These are phyloP conservation scores for Epichloe bromicola DNA, from an alignment of 2,329 filamentous ascomycete genomes.

Conservation along the genomic window DNA sequence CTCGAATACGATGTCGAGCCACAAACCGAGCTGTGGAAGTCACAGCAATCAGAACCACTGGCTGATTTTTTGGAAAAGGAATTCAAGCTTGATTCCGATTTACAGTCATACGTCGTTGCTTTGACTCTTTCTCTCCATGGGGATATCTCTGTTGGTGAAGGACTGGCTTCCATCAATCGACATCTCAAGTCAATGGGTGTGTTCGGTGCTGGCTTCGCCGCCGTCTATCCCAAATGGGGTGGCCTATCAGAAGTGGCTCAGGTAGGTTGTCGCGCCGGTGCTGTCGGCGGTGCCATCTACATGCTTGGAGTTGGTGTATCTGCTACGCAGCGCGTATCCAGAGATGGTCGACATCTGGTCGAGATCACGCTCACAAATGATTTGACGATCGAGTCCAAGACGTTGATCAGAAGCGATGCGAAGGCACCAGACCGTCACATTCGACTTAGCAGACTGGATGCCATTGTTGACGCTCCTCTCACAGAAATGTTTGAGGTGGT, in stretches of 20 bases:
- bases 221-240: constrained; percentile 86
- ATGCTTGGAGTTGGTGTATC: constrained; percentile 63
- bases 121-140: constrained; percentile 62
- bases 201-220: constrained; percentile 80
- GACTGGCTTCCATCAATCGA: constrained; percentile 59
- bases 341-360: constrained; percentile 18
- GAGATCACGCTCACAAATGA: constrained; percentile 43
- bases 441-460: constrained; percentile 47
- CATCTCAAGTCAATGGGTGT: constrained; percentile 79
- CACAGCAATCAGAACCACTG: constrained; percentile 41
- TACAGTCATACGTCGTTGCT: constrained; percentile 50
- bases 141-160: constrained; percentile 48
- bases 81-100: constrained; percentile 54
- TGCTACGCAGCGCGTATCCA: constrained; percentile 9
- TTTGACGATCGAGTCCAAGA: constrained; percentile 40
- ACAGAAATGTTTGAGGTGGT: constrained; percentile 53
- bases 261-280: constrained; percentile 78
- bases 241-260: constrained; percentile 81
- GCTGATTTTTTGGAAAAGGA: constrained; percentile 43
- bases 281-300: constrained; percentile 84
- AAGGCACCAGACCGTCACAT: constrained; percentile 13
- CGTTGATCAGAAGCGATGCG: constrained; percentile 35
- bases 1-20: constrained; percentile 51
- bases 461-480: constrained; percentile 55
- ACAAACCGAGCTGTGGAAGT: constrained; percentile 45